Percentiles rank a stretch among this genome's conserved stretches.
Evolutionary conservation across 1,139 yeast species (phyloP).

Genomic region (Kodamaea derodonti): DNA sequence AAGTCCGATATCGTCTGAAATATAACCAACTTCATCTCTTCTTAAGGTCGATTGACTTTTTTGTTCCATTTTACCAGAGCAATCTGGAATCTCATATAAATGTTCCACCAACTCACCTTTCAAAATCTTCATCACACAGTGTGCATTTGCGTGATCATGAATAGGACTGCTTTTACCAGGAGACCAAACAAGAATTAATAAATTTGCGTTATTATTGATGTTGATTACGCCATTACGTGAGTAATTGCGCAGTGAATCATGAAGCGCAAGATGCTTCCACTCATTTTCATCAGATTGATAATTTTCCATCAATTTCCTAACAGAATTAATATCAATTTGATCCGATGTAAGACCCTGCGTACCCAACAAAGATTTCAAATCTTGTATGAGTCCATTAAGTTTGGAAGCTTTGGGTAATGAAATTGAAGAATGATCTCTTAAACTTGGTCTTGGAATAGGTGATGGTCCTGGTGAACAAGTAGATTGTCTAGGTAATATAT

Average conservation of each 20-base stretch:
- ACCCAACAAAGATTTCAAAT: conserved; percentile 31
- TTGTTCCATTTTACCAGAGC: conserved; percentile 24
- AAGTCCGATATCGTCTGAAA: conserved; percentile 62
- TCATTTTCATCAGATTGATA: conserved; percentile 50
- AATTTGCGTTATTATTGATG: conserved; percentile 65
- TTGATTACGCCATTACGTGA: conserved; percentile 65
- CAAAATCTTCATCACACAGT: conserved; percentile 63
- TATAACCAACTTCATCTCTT: conserved; percentile 58
- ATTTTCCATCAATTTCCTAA: conserved; percentile 44
- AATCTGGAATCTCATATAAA: conserved; percentile 50
- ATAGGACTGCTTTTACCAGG: conserved; percentile 66
- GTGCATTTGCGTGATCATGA: conserved; percentile 78
- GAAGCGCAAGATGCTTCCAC: conserved; percentile 59
- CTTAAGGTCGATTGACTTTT: conserved; percentile 32
- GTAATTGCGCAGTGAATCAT: conserved; percentile 49
- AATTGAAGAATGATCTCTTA: conserved; percentile 5
- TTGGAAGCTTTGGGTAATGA: conserved; percentile 16
- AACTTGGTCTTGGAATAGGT: neutral
- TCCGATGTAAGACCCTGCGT: conserved; percentile 34
- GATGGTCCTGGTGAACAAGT: neutral
- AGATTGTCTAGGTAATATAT: neutral
- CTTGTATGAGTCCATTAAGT: conserved; percentile 26
- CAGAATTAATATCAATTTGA: conserved; percentile 54
- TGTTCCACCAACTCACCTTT: conserved; percentile 59
- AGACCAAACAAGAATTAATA: conserved; percentile 67